Evolutionary conservation across 306 rosid genomes (phyloP).

Genomic region (Quercus gilva): DNA sequence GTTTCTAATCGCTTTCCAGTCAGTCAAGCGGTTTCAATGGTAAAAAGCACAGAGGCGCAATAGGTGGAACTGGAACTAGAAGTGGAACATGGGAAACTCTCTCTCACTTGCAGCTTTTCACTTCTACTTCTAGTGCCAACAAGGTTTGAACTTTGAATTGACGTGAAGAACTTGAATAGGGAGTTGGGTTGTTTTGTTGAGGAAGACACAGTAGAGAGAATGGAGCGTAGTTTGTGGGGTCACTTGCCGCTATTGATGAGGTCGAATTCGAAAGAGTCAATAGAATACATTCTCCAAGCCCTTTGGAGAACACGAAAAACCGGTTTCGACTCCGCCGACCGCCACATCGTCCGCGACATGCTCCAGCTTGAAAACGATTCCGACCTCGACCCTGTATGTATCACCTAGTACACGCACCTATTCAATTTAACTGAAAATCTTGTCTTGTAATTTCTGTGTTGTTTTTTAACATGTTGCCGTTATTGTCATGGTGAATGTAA

Average conservation of each 20-base stretch:
- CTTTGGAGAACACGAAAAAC: constrained; percentile 67
- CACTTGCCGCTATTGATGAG: constrained; percentile 57
- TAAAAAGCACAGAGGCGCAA: no score
- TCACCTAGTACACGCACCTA: background rate
- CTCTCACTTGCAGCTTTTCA: no score
- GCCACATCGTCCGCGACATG: constrained; percentile 54
- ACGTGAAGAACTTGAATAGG: background rate
- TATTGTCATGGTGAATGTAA: no score
- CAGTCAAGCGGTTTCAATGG: no score
- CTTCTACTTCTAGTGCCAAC: no score
- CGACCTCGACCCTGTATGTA: constrained; percentile 62
- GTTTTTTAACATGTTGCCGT: no score
- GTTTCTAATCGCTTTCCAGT: no score
- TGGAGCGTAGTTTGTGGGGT: constrained; percentile 58
- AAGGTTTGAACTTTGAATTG: background rate
- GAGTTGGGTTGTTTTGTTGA: background rate
- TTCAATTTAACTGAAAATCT: no score
- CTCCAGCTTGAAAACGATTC: constrained; percentile 62
- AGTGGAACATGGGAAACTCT: no score
- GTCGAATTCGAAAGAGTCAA: constrained; percentile 59
- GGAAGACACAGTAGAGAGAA: background rate
- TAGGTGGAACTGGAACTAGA: no score
- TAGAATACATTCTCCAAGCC: constrained; percentile 64
- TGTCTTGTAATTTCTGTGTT: no score
- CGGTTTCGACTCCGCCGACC: constrained; percentile 52